These are phyloP conservation scores for Aspergillus melleus DNA, from an alignment of 2,329 filamentous ascomycete genomes.

Conservation along the genomic window DNA sequence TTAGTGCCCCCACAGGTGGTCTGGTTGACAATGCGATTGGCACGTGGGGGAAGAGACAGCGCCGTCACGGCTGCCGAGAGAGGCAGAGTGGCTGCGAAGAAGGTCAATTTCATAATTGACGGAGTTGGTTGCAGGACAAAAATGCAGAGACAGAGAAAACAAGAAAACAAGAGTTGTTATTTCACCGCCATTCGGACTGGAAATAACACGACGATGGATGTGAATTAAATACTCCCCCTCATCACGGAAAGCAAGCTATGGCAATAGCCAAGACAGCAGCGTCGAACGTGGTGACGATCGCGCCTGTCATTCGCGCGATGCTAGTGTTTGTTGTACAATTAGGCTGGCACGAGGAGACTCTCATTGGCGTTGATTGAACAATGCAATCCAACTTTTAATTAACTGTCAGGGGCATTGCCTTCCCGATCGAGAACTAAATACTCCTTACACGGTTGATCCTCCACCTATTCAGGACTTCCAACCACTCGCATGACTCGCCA, in stretches of 20 bases:
- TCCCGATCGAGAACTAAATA: no score
- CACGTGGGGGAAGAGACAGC: constrained; percentile 6
- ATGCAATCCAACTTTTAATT: neutral
- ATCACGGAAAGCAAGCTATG: no score
- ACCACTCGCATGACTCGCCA: neutral
- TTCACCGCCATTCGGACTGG: neutral
- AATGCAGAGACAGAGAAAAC: neutral
- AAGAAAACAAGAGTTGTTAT: neutral
- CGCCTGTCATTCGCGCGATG: constrained; percentile 9
- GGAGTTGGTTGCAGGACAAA: neutral
- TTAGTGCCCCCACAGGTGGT: constrained; percentile 61
- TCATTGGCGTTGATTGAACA: neutral
- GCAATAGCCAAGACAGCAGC: neutral
- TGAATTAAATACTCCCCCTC: no score
- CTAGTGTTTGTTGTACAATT: neutral
- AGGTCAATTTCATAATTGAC: constrained; percentile 23
- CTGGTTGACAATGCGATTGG: constrained; percentile 39
- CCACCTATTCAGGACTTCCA: no score
- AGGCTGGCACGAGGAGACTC: neutral
- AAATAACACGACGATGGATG: neutral
- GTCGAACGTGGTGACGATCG: constrained; percentile 13
- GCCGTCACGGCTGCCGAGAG: constrained; percentile 16
- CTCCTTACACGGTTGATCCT: no score
- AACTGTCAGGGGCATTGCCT: neutral
- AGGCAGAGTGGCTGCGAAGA: constrained; percentile 16